phyloP scores from a whole-genome alignment of 257 asterid species.

The Fraxinus anomala region DNA sequence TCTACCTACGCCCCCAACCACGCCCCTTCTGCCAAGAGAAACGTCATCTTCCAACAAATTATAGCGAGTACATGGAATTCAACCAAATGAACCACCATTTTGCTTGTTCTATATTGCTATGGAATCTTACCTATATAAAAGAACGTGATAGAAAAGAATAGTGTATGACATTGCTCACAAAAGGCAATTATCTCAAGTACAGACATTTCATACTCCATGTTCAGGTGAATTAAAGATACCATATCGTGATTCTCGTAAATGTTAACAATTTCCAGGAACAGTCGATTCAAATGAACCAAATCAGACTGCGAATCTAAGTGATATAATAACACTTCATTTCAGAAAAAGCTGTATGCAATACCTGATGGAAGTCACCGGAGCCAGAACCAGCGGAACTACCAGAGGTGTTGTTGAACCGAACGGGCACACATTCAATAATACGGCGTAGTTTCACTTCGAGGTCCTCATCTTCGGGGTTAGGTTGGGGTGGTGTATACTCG shows the following conservation, averaged over 20 bases:
- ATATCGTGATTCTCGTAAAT: neutral
- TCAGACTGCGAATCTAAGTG: neutral
- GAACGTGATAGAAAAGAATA: neutral
- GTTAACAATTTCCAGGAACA: neutral
- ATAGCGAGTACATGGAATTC: neutral
- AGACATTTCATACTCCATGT: neutral
- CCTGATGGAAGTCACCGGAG: conserved; percentile 99
- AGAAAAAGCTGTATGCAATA: conserved; percentile 29
- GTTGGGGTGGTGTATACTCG: conserved; percentile 63
- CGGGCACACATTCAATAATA: conserved; percentile 90
- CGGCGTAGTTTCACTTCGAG: conserved; percentile 94
- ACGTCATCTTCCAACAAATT: conserved; percentile 7
- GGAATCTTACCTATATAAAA: neutral
- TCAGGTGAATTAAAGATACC: neutral
- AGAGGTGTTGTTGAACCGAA: conserved; percentile 89
- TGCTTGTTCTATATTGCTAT: neutral
- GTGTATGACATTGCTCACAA: neutral
- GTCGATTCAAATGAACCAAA: neutral
- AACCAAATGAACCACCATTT: neutral
- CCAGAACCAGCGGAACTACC: conserved; percentile 99
- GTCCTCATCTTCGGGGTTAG: conserved; percentile 86
- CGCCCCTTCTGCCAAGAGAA: neutral
- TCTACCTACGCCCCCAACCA: neutral
- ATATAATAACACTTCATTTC: neutral
- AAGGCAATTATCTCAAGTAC: neutral